These are phyloP conservation scores for Xylaria bambusicola DNA, from an alignment of 495 filamentous ascomycete species.

Conservation along the genomic window DNA sequence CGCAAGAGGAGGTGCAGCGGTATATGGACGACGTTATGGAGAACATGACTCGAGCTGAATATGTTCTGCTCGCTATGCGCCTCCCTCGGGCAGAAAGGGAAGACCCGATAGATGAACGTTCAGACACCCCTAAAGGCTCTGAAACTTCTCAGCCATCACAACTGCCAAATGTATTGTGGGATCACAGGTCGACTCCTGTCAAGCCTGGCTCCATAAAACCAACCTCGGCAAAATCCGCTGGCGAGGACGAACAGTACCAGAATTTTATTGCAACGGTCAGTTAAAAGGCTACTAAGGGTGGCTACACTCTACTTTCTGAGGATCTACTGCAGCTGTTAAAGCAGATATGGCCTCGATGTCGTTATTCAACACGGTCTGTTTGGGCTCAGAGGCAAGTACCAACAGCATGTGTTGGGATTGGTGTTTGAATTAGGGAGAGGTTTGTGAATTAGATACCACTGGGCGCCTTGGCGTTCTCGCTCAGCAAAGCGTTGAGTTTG, in stretches of 20 bases:
- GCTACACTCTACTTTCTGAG: background rate
- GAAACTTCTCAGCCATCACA: slow-evolving; percentile 24
- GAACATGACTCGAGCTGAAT: slow-evolving; percentile 67
- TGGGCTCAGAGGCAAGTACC: background rate
- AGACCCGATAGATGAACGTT: slow-evolving; percentile 33
- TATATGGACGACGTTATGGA: slow-evolving; percentile 88
- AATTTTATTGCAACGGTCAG: slow-evolving; percentile 46
- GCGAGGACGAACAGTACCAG: slow-evolving; percentile 52
- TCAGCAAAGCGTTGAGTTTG: slow-evolving; percentile 1
- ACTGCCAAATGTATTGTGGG: slow-evolving; percentile 42
- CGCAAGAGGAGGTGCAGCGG: slow-evolving; percentile 71
- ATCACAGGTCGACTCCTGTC: slow-evolving; percentile 31
- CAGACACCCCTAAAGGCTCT: slow-evolving; percentile 30
- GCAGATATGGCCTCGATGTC: background rate
- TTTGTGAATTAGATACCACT: slow-evolving; percentile 24
- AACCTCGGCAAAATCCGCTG: slow-evolving; percentile 29
- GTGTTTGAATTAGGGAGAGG: background rate
- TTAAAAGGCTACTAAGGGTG: slow-evolving; percentile 13
- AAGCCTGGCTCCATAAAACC: slow-evolving; percentile 34
- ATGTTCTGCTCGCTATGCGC: slow-evolving; percentile 66
- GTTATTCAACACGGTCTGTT: too few relatives aligned
- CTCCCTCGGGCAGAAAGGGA: slow-evolving; percentile 54
- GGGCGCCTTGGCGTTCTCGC: slow-evolving; percentile 11
- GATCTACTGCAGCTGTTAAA: background rate
- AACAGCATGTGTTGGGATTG: background rate